Base-by-base conservation (phyloP, 2,329 filamentous ascomycete genomes). In the Elsinoe australis region DNA sequence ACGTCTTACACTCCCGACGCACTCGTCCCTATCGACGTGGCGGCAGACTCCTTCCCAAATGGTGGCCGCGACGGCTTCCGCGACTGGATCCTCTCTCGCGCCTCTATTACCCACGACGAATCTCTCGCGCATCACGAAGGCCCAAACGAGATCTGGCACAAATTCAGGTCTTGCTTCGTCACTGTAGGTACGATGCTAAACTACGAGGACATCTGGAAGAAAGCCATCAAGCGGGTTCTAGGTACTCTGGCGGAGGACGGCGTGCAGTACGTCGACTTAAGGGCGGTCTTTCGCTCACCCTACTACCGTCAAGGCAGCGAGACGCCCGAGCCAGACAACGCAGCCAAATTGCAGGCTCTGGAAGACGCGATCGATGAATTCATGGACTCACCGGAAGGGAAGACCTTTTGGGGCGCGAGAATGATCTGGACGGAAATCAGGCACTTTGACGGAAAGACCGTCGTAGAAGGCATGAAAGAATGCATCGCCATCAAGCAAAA, bases 151-250 rank as follows among this genome's bases (percentile, higher is more conserved):
- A 82, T 94, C 48, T 95, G 89, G 88, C 69, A 73, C 18, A 89
- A 92, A 60, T 94, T 95, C 66, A 70, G 94, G 42, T 78, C 76
- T 35, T 84, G 82, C 52, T 95, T 95, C 65, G 67, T 74, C 2
- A 77, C 90, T 3, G 73, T 90, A 35, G 78, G 78, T 32, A 82
- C 80, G 12, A 76, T 95, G 45, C 74, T 95, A 41, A 85, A 84
- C 66, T 95, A 95, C 66, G 90, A 95, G 66, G 89, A 89, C 10
- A 86, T 96, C 53, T 90, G 86, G 67, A 79, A 87, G 18, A 71
- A 72, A 14, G 94, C 87, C 59, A 68, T 95, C 52, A 79, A 76
- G 21, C 75, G 78, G 17, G 73, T 95, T 57, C 78, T 94, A 64
- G 70, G 70, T 41, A 74, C 82, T 39, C 71, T 95, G 17, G 72